These are phyloP conservation scores for Alternaria rosae DNA, from an alignment of 2,329 filamentous ascomycete species.

Conservation along the genomic window DNA sequence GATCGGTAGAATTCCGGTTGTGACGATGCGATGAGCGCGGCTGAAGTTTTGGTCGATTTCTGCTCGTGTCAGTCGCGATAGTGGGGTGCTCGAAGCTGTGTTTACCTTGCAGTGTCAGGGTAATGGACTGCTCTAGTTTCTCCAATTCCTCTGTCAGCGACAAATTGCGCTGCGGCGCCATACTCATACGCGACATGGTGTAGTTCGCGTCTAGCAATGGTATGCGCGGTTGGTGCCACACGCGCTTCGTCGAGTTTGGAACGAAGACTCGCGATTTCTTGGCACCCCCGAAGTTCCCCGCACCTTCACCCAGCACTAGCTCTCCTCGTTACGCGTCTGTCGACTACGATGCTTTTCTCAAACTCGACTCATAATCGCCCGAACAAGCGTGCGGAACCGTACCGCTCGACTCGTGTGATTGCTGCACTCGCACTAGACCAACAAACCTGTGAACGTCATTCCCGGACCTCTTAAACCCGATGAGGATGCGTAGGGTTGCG, in stretches of 20 bases:
- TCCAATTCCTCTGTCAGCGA: conserved; percentile 95
- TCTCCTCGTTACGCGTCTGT: not conserved
- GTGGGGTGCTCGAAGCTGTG: conserved; percentile 29
- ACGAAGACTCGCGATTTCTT: conserved; percentile 20
- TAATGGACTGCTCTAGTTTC: conserved; percentile 95
- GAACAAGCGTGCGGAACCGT: conserved; percentile 8
- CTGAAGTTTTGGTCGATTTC: conserved; percentile 99
- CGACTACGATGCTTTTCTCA: not conserved
- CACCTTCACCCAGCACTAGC: conserved; percentile 2
- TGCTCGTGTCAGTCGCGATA: conserved; percentile 51
- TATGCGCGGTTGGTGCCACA: conserved; percentile 13
- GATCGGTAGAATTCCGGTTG: conserved; percentile 87
- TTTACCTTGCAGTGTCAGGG: conserved; percentile 85
- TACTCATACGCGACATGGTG: conserved; percentile 60
- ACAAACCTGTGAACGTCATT: conserved; percentile 12
- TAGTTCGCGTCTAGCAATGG: conserved; percentile 2
- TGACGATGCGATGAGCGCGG: conserved; percentile 94
- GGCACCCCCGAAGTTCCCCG: conserved; percentile 29
- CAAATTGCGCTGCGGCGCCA: conserved; percentile 64
- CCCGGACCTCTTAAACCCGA: conserved; percentile 22
- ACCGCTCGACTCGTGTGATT: not conserved
- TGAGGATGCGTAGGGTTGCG: conserved; percentile 6
- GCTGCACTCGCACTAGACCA: not conserved
- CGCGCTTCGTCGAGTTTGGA: conserved; percentile 20
- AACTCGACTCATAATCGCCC: not conserved